Conservation (phyloP, 768 basidiomycete species). For the Porphyrellus cyaneotinctus region DNA sequence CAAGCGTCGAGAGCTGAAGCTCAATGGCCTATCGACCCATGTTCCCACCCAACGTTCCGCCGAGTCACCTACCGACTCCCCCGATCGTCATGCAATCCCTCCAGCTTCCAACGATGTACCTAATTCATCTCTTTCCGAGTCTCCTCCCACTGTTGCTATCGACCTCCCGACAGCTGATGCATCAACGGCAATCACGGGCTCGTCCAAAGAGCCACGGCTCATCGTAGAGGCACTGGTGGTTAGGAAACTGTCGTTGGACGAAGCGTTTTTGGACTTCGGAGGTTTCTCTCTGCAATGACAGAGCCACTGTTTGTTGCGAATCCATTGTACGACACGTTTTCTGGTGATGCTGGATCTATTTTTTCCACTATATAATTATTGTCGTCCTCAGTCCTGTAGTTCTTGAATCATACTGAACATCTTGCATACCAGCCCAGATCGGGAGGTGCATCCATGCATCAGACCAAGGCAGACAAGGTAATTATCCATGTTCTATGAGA, state of each 20-base stretch:
- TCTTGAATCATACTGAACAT: neutral
- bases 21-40: slow-evolving; percentile 16
- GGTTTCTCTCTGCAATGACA: slow-evolving; percentile 41
- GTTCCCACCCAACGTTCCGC: slow-evolving; percentile 5
- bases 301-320: neutral
- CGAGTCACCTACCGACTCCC: neutral
- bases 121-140: slow-evolving; percentile 27
- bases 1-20: slow-evolving; percentile 47
- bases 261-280: slow-evolving; percentile 73
- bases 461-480: too few relatives aligned
- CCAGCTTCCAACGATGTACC: slow-evolving; percentile 2
- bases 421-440: too few relatives aligned
- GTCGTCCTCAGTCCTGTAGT: neutral
- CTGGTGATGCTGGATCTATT: neutral
- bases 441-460: too few relatives aligned
- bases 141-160: slow-evolving; percentile 32
- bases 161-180: slow-evolving; percentile 10
- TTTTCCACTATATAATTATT: neutral
- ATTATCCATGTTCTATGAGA: too few relatives aligned
- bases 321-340: neutral
- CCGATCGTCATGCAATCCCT: neutral
- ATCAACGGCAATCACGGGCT: neutral
- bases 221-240: slow-evolving; percentile 82
- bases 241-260: slow-evolving; percentile 70
- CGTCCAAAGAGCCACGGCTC: slow-evolving; percentile 42